Evolutionary conservation across 768 basidiomycete genomes (phyloP).

Genomic region (Lactarius sanguifluus): DNA sequence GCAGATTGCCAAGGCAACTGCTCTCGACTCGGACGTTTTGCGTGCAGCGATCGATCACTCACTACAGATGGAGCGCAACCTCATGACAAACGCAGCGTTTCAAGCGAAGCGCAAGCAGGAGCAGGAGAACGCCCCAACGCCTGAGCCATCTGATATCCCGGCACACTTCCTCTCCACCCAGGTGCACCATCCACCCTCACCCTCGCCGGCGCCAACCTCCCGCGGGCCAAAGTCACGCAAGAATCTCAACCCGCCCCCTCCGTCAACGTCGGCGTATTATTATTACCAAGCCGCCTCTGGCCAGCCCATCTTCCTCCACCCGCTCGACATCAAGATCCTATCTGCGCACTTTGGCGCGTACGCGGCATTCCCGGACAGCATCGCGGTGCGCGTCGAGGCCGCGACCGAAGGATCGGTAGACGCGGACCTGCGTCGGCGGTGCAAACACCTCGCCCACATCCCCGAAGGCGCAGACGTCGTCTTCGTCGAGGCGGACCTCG

Average conservation of each 20-base stretch:
- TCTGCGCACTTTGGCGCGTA: constrained; percentile 82
- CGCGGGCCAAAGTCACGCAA: constrained; percentile 60
- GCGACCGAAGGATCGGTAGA: constrained; percentile 78
- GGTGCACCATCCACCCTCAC: constrained; percentile 18
- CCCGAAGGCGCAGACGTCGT: constrained; percentile 91
- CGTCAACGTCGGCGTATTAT: constrained; percentile 87
- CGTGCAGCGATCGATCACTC: constrained; percentile 63
- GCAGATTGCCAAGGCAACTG: constrained; percentile 77
- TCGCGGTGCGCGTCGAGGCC: constrained; percentile 78
- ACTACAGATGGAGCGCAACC: constrained; percentile 53
- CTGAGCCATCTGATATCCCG: constrained; percentile 45
- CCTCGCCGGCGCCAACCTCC: constrained; percentile 35
- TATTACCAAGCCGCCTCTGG: constrained; percentile 96
- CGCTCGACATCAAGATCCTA: constrained; percentile 92
- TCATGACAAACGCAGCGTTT: constrained; percentile 42
- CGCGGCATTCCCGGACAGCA: constrained; percentile 77
- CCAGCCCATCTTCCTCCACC: constrained; percentile 88
- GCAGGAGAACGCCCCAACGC: constrained; percentile 29
- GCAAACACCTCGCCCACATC: constrained; percentile 92
- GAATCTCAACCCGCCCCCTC: constrained; percentile 84
- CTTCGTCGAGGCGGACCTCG: constrained; percentile 87
- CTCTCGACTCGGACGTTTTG: constrained; percentile 69
- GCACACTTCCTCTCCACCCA: constrained; percentile 54
- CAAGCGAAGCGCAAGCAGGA: constrained; percentile 34
- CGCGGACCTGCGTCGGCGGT: constrained; percentile 90